Evolutionary conservation across 345 rosid genomes (phyloP).

Genomic region (Eucalyptus marginata): DNA sequence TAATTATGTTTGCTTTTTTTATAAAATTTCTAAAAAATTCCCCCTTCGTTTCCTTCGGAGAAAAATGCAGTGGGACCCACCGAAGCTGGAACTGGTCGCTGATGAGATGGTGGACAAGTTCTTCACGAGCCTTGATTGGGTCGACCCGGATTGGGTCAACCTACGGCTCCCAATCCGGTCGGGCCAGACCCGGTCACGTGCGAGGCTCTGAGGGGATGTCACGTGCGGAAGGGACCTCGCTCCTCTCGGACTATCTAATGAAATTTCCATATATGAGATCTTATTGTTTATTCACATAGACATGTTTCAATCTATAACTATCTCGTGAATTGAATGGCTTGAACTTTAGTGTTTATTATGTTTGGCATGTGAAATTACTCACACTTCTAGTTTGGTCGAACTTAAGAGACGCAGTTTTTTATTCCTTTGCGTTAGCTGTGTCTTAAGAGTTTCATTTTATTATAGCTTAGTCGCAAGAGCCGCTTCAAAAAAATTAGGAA

Average conservation of each 20-base stretch:
- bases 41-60: not conserved
- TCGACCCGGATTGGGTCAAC: not conserved
- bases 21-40: not conserved
- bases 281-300: not conserved
- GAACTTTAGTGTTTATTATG: not conserved
- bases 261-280: not conserved
- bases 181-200: not conserved
- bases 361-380: rapidly evolving
- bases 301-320: not conserved
- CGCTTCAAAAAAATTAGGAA: not conserved
- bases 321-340: not conserved
- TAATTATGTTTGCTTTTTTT: not conserved
- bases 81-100: not conserved
- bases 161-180: not conserved
- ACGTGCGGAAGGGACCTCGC: not conserved
- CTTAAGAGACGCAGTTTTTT: not conserved
- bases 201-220: not conserved
- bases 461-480: not conserved
- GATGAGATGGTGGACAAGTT: not conserved
- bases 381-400: not conserved
- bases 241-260: not conserved
- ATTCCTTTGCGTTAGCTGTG: not conserved
- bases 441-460: not conserved
- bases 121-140: not conserved
- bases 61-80: slow-evolving; percentile 8